Evolutionary conservation across 1,284 basidiomycete genomes (phyloP).

Genomic region (Inonotus obliquus): DNA sequence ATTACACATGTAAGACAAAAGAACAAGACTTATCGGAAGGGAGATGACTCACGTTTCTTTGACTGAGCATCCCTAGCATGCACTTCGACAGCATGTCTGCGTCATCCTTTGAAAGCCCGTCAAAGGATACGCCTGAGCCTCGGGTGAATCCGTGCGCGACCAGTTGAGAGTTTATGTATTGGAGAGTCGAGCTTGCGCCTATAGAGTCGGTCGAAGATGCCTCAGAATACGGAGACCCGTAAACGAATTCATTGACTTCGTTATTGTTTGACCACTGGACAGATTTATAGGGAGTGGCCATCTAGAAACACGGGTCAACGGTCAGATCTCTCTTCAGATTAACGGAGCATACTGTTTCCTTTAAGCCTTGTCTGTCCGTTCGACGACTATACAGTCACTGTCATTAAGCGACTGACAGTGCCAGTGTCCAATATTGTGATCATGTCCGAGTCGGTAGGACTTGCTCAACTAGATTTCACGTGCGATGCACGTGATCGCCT

Average conservation of each 20-base stretch:
- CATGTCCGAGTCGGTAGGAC: too few relatives aligned
- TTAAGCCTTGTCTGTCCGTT: too few relatives aligned
- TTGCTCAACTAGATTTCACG: too few relatives aligned
- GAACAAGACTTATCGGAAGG: neutral
- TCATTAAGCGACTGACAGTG: too few relatives aligned
- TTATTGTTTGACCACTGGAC: constrained; percentile 41
- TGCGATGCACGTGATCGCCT: too few relatives aligned
- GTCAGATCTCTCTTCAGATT: neutral
- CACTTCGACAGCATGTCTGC: constrained; percentile 71
- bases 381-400: too few relatives aligned
- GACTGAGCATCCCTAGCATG: constrained; percentile 71
- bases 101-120: constrained; percentile 53
- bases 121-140: constrained; percentile 57
- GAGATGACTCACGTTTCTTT: constrained; percentile 66
- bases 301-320: constrained; percentile 16
- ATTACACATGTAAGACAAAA: constrained; percentile 7
- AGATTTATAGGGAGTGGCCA: constrained; percentile 38
- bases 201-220: constrained; percentile 35
- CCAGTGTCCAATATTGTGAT: too few relatives aligned
- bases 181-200: constrained; percentile 48
- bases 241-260: constrained; percentile 35
- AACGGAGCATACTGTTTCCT: neutral
- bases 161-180: constrained; percentile 75
- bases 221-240: constrained; percentile 39
- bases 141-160: constrained; percentile 75